These are phyloP conservation scores for Erodium moschatum DNA, from an alignment of 441 rosid species.

Conservation along the genomic window DNA sequence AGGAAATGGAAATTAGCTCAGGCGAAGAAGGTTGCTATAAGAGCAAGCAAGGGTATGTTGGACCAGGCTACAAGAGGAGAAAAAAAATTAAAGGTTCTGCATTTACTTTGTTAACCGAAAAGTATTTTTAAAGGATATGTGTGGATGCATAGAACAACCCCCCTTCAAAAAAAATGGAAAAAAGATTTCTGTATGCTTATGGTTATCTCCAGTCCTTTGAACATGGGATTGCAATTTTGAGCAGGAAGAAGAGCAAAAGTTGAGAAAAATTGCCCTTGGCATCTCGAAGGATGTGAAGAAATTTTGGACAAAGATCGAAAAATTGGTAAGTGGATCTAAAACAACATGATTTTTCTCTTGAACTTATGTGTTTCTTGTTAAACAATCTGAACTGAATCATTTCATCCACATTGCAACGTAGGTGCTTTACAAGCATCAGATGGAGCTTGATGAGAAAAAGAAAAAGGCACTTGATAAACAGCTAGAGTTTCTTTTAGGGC, in stretches of 20 bases:
- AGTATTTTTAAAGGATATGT: neutral
- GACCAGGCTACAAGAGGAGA: slow-evolving; percentile 92
- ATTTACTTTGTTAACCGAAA: slow-evolving; percentile 12
- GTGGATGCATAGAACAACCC: too few relatives aligned
- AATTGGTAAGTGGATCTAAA: slow-evolving; percentile 56
- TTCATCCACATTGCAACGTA: slow-evolving; percentile 22
- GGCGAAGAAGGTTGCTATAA: slow-evolving; percentile 90
- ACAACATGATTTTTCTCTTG: slow-evolving; percentile 16
- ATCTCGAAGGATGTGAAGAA: slow-evolving; percentile 95
- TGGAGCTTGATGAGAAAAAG: slow-evolving; percentile 90
- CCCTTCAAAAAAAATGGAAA: too few relatives aligned
- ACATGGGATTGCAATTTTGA: slow-evolving; percentile 18
- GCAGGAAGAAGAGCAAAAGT: slow-evolving; percentile 90
- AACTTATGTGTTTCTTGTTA: slow-evolving; percentile 14
- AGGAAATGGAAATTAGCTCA: slow-evolving; percentile 97
- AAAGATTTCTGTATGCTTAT: neutral
- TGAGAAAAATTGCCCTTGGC: slow-evolving; percentile 80
- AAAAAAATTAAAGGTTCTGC: slow-evolving; percentile 81
- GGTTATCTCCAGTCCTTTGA: slow-evolving; percentile 8
- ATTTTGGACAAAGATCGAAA: slow-evolving; percentile 95
- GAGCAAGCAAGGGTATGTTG: slow-evolving; percentile 93
- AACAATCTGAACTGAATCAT: slow-evolving; percentile 11
- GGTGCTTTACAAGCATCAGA: slow-evolving; percentile 97
- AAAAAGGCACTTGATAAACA: slow-evolving; percentile 96
- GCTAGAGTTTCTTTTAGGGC: slow-evolving; percentile 93